Base-by-base conservation (phyloP, 192 early-diverging fungal species). In the Entomortierella chlamydospora region DNA sequence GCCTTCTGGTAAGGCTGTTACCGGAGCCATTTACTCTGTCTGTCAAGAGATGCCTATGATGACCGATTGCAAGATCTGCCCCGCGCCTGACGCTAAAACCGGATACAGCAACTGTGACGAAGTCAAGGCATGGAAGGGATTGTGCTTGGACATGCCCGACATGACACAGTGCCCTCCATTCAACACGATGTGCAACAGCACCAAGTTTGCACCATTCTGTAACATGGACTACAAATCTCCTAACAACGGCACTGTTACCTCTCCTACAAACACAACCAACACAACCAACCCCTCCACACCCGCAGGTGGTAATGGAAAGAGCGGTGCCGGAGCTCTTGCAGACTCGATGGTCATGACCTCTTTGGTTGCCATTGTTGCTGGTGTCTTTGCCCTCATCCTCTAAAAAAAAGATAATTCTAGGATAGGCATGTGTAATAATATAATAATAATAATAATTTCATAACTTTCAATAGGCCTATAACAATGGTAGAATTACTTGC, bases 61-160 rank as follows among this genome's bases (percentile, higher is more conserved):
- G 76, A 50, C 56, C 17, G 76, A 66, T 47, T 79, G 76, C 63
- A 79, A 70, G 76, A 70, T 66, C 49, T 79, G 76, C 68, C 76
- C 76, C 20, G 68, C n/a, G 10, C 76, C 76, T 28, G 68, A 70
- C n/a, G 76, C 68, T 23, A 39, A 28, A 3, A 49, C 73, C 31
- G 76, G 76, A 9, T 79, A 79, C 63, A 70, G 76, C 57, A 60
- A 66, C 4, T 79, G 76, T 25, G 76, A 79, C 22, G 76, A 79
- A 57, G 68, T 79, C 30, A 39, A 57, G 37, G 76, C 76, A 20
- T 70, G 61, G 68, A 70, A 79, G 63, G 68, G 63, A 25, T 45
- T 79, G n/a, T 79, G 76, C 56, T 22, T 79, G 22, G 68, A 70
- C 25, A 79, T 79, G 76, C 76, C 76, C 43, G 63, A 79, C 15